A percentile compares a stretch with the other conserved stretches of the same genome.
Evolutionary conservation across 192 early-diverging fungal species (phyloP).

Genomic region (Gamsiella multidivaricata): DNA sequence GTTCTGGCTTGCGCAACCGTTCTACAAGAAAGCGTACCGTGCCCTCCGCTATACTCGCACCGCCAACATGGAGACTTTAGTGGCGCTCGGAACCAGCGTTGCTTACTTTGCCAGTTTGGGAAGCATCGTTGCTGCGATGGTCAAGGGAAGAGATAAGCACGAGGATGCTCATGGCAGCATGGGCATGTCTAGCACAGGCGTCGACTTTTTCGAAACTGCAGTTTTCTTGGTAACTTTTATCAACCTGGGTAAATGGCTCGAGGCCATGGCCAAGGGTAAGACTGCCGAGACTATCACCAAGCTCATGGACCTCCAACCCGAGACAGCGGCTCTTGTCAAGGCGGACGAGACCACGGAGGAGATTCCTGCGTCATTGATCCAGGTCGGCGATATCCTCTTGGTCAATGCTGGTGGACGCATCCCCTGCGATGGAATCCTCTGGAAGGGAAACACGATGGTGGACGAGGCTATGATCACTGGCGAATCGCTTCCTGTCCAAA

Average conservation of each 20-base stretch:
- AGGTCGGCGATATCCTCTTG: constrained; percentile 80
- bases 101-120: constrained; percentile 76
- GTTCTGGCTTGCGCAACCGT: constrained; percentile 75
- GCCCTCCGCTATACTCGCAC: constrained; percentile 67
- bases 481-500: constrained; percentile 76
- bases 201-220: constrained; percentile 82
- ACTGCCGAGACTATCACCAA: constrained; percentile 82
- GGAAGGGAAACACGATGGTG: constrained; percentile 65
- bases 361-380: constrained; percentile 46
- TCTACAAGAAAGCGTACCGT: constrained; percentile 74
- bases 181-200: constrained; percentile 15
- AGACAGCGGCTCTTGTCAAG: constrained; percentile 70
- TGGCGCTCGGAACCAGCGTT: constrained; percentile 77
- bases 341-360: constrained; percentile 38
- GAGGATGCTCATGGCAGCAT: constrained; percentile 14
- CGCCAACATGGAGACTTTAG: constrained; percentile 86
- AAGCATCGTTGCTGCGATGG: constrained; percentile 61
- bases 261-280: constrained; percentile 80
- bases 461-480: constrained; percentile 90
- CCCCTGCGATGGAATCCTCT: constrained; percentile 76
- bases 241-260: constrained; percentile 84
- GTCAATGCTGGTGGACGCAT: constrained; percentile 75
- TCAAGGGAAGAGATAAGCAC: constrained; percentile 23
- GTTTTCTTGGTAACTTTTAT: constrained; percentile 86
- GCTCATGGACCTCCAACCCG: constrained; percentile 80